Base-by-base conservation (phyloP, 306 rosid species). In the Sindora glabra region DNA sequence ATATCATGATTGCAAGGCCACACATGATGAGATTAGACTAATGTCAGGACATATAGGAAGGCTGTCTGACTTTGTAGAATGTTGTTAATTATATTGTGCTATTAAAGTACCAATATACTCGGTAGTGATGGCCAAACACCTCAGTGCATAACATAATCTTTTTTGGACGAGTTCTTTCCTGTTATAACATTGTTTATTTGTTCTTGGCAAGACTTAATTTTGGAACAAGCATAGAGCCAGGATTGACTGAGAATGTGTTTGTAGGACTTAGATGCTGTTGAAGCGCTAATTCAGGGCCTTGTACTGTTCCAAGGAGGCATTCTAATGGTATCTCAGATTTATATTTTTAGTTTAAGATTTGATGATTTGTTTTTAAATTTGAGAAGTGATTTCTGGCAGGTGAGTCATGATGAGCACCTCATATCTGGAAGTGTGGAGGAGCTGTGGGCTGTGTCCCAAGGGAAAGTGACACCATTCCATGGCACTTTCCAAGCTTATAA, bases 381-480 rank as follows among this genome's bases (percentile, higher is more conserved):
- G n/a, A n/a, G n/a, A n/a, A n/a, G n/a, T 71, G 18, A 48, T 39
- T 59, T 56, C 46, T 76, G 67, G 16, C 89, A 94, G 97, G 99
- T 94, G 74, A 89, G 97, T 83, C 99, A 94, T 57, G 99, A 94
- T 3, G 97, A 94, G 79, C 99, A 94, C 67, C 86, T 89, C 48
- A 94, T 94, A 69, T 94, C 99, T 37, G 99, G 99, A 69, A 94
- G 99, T 19, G 99, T 94, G 54, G 99, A 92, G 27, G 99, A 94
- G 72, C 86, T 94, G 2, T 89, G 99, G 99, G 96, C 48, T 59
- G 99, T 94, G 51, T 94, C 99, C 1, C 33, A 94, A 51, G 99
- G 99, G 59, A 86, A 54, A 77, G 92, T 79, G 48, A 1, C 64
- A 23, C 95, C 99, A 41, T 94, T 94, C 89, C 77, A 69, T 1